Evolutionary conservation across 2,329 filamentous ascomycete species (phyloP).

Genomic region (Teratosphaeria destructans): DNA sequence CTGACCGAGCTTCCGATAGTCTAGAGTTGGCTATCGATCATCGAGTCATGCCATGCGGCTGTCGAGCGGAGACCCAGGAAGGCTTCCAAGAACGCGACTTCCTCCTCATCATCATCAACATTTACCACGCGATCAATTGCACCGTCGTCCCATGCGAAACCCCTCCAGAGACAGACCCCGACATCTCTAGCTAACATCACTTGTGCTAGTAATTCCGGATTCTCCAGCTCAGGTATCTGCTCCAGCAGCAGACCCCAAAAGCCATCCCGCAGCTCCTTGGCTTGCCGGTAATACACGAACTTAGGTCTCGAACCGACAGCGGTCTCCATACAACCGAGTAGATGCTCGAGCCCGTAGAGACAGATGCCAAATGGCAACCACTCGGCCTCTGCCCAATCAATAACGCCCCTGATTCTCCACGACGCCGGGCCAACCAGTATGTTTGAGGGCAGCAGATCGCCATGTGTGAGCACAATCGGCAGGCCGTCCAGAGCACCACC

Average conservation of each 20-base stretch:
- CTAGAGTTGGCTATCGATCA: not conserved
- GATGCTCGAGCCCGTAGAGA: constrained; percentile 51
- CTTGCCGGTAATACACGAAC: constrained; percentile 36
- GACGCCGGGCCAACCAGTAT: constrained; percentile 41
- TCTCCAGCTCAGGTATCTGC: constrained; percentile 27
- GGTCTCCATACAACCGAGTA: constrained; percentile 41
- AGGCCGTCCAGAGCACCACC: constrained; percentile 22
- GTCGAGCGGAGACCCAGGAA: constrained; percentile 18
- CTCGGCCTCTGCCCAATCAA: constrained; percentile 58
- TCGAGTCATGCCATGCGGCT: not conserved
- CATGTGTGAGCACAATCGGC: constrained; percentile 50
- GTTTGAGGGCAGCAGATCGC: constrained; percentile 49
- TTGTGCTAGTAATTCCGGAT: constrained; percentile 20
- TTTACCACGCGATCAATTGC: constrained; percentile 48
- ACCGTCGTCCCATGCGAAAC: constrained; percentile 44
- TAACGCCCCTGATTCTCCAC: constrained; percentile 41
- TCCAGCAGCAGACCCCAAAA: constrained; percentile 42
- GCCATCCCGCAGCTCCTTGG: constrained; percentile 31
- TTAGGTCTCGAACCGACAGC: constrained; percentile 1
- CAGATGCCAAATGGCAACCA: constrained; percentile 49
- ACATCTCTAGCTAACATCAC: constrained; percentile 39
- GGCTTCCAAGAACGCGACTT: constrained; percentile 43
- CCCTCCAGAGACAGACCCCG: constrained; percentile 53
- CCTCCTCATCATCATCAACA: constrained; percentile 39
- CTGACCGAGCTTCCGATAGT: not conserved